Evolutionary conservation across 2,329 filamentous ascomycete species (phyloP).

Genomic region (Diplodia corticola): DNA sequence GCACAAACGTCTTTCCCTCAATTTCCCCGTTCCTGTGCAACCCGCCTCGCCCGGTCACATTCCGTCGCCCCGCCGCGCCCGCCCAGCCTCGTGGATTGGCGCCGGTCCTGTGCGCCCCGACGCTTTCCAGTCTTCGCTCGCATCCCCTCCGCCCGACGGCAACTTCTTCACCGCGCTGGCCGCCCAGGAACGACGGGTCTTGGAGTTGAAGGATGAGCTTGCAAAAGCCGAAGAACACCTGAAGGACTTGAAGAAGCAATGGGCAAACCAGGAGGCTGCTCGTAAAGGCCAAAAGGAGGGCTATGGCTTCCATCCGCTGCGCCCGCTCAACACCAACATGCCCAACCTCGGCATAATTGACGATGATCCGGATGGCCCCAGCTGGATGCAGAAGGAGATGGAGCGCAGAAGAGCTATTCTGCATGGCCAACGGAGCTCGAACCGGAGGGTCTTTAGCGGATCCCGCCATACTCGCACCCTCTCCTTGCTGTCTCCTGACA

Average conservation of each 20-base stretch:
- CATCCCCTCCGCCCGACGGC: conserved; percentile 30
- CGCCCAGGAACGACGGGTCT: conserved; percentile 83
- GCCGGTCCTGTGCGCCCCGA: conserved; percentile 34
- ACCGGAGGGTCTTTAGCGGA: conserved; percentile 63
- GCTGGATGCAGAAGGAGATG: conserved; percentile 59
- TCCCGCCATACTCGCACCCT: conserved; percentile 65
- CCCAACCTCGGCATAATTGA: conserved; percentile 33
- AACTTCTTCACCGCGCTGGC: conserved; percentile 84
- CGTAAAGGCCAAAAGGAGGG: conserved; percentile 62
- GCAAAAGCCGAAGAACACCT: conserved; percentile 77
- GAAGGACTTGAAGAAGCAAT: conserved; percentile 76
- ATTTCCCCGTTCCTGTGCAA: conserved; percentile 47
- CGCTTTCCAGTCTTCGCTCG: conserved; percentile 16
- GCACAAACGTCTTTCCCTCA: conserved; percentile 50
- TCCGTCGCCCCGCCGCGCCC: conserved; percentile 37
- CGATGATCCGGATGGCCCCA: conserved; percentile 49
- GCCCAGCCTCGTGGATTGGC: conserved; percentile 43
- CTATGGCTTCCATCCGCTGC: conserved; percentile 54
- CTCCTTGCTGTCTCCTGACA: conserved; percentile 74
- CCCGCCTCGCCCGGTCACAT: conserved; percentile 31
- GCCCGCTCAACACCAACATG: conserved; percentile 50
- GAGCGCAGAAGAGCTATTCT: conserved; percentile 73
- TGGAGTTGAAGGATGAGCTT: conserved; percentile 92
- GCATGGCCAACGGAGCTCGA: conserved; percentile 49
- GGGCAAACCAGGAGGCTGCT: conserved; percentile 72